Evolutionary conservation across 805 yeast species (phyloP), one percentile per base, ranked within the genome.

Genomic region (Scheffersomyces amazonensis): DNA sequence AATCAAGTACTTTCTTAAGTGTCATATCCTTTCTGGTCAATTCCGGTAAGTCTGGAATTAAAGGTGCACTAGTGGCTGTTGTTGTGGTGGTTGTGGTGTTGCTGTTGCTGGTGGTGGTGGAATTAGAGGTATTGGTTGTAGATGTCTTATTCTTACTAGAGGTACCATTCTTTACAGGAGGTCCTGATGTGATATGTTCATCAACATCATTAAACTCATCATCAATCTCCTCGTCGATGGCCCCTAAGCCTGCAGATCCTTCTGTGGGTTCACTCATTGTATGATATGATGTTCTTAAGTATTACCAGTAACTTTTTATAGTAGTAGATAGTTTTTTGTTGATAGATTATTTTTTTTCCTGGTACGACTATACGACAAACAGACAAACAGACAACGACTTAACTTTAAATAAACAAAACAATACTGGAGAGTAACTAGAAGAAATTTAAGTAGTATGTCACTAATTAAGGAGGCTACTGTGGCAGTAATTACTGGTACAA

Each of bases 1-100:
- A 70, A 23, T 83, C 84, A 20, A 93, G 69, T 24, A 93, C 81
- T 50, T 93, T 98, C 49, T 83, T 79, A 37, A 93, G 66, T 0
- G 93, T 81, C 52, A 85, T 86, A 54, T 88, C 96, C 49, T 84
- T 83, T 48, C 88, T 71, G 1, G 88, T 76, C 35, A 83, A 68
- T 39, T 81, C 87, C 0, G 89, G 87, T 5, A 82, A 58, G 29
- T 73, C 82, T 25, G 78, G 76, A 15, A 73, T 53, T n/a, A 34
- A 33, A 15, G 41, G 21, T 10, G 21, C 10, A 16, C 24, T 27
- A 27, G 27, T 10, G 23, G 43, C 18, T 18, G 39, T 36, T 37
- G 37, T 21, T 16, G 12, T 25, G 27, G 35, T 24, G 6, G 20
- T 30, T 17, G 16, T 16, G 5, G 35, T 15, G 21, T 12, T 37